Base-by-base conservation (phyloP, 305 asterid species). In the Nicotiana rustica region DNA sequence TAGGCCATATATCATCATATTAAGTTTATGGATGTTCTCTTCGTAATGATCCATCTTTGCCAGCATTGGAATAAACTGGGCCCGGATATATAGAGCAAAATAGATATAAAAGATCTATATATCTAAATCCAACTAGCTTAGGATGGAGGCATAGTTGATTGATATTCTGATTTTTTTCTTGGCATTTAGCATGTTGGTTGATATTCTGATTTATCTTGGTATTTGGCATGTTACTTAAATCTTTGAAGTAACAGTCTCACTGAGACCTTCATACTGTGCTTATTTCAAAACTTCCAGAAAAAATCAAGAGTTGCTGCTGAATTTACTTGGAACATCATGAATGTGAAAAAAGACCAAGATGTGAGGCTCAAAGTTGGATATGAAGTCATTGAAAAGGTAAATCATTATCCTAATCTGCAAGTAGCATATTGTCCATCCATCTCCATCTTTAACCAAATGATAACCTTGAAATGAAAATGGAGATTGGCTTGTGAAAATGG, bases 281-380 rank as follows among this genome's bases (percentile, higher is more conserved):
- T 75, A 8, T 14, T 52, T 29, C 44, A 29, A 52, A 75, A 75
- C 65, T 75, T 75, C 25, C 97, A 96, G 99, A 78, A 79, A 66
- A 89, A 83, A 60, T 86, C 92, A 83, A 78, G 88, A 67, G 99
- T 94, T 77, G 93, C 94, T 65, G 91, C 95, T 81, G 99, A 96
- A 85, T 87, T 96, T 84, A 86, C 87, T 88, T 92, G 94, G 94
- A 80, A 80, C 84, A 85, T 92, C 89, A 85, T 82, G 83, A 81
- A 92, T 82, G 90, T 94, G 67, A 95, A 89, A 57, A 87, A 89
- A 56, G 95, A 88, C 85, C 99, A 92, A 85, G 99, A 94, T 85
- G 82, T 94, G 85, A 90, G 94, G 81, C 85, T 96, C 84, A 96
- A 94, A 86, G 83, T 91, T 85, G 99, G 99, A 80, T 96, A 92